Base-by-base conservation (phyloP, 2,329 filamentous ascomycete genomes). In the Aspergillus sojae region DNA sequence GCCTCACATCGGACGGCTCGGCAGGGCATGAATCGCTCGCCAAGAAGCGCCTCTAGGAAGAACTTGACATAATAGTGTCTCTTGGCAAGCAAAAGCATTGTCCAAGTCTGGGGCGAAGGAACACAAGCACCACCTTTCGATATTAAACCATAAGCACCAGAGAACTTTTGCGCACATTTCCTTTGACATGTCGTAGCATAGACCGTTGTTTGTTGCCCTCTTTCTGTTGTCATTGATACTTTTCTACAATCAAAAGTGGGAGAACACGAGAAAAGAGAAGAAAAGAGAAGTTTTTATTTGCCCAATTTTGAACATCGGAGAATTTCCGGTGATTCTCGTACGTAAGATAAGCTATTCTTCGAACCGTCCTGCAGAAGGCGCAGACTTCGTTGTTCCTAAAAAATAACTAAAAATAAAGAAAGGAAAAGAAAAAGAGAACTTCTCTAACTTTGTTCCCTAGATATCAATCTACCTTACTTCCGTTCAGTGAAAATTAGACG, bases 111-210 rank as follows among this genome's bases (percentile, higher is more conserved):
- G 21, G 30, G 48, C 46, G 28, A 23, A 43, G 23, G 50, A 61
- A 45, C 19, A 46, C 26, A 43, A 59, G 32, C 26, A 46, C 32
- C 45, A 52, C 41, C 34, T 32, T 10, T 32, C n/a, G 4, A 48
- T 34, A 58, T 46, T 50, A 50, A 30, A 30, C 1, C 1, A 14
- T 28, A 28, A 48, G 46, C 26, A 9, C 26, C 23, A 26, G 48
- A 52, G 48, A n/a, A 30, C 28, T 21, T 52, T 52, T 52, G 48
- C 48, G 48, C 28, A 32, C 28, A 52, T 52, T 52, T 52, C 9
- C 48, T 21, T n/a, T 32, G 11, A 28, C 45, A 26, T 1, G 23
- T 4, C 3, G 48, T n/a, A 21, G 10, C 9, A 52, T 16, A 32
- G 7, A 5, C 16, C 28, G 34, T 32, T 10, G 28, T 52, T 32